phyloP scores from a whole-genome alignment of 2,329 filamentous ascomycete genomes.

The Fusarium nisikadoi region DNA sequence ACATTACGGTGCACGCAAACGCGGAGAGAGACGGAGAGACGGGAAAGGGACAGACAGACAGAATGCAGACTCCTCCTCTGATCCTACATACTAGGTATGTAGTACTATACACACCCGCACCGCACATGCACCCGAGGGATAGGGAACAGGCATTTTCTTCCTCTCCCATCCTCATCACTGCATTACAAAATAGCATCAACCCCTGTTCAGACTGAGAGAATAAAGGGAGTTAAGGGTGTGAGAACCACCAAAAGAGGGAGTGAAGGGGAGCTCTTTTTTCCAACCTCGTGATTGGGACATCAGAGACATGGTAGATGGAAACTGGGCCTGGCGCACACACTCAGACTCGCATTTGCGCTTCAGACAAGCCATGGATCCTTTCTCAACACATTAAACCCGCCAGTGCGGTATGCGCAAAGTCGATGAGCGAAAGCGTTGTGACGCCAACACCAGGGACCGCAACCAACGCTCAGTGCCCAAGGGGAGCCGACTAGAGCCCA shows the following conservation, averaged over 20 bases:
- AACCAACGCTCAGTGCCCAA: slow-evolving; percentile 37
- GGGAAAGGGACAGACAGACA: slow-evolving; percentile 15
- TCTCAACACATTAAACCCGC: slow-evolving; percentile 36
- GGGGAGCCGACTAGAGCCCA: slow-evolving; percentile 38
- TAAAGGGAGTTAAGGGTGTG: slow-evolving; percentile 33
- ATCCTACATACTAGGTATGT: background rate
- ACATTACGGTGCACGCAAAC: slow-evolving; percentile 30
- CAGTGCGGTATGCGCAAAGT: slow-evolving; percentile 41
- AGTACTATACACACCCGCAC: background rate
- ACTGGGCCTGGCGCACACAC: slow-evolving; percentile 42
- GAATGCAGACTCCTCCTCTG: background rate
- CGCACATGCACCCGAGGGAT: slow-evolving; percentile 8
- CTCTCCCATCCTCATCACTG: slow-evolving; percentile 15
- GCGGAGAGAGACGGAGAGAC: slow-evolving; percentile 37
- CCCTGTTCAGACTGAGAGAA: slow-evolving; percentile 31
- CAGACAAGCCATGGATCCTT: slow-evolving; percentile 16
- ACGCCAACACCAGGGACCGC: slow-evolving; percentile 39
- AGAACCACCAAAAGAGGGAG: slow-evolving; percentile 16
- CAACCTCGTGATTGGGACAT: slow-evolving; percentile 36
- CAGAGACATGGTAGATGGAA: slow-evolving; percentile 40
- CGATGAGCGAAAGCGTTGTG: slow-evolving; percentile 40
- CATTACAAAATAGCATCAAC: slow-evolving; percentile 29
- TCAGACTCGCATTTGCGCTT: slow-evolving; percentile 39
- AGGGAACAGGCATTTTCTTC: slow-evolving; percentile 30
- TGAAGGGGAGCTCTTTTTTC: slow-evolving; percentile 15